Evolutionary conservation across 345 rosid species (phyloP).

Genomic region (Citrus sp.): DNA sequence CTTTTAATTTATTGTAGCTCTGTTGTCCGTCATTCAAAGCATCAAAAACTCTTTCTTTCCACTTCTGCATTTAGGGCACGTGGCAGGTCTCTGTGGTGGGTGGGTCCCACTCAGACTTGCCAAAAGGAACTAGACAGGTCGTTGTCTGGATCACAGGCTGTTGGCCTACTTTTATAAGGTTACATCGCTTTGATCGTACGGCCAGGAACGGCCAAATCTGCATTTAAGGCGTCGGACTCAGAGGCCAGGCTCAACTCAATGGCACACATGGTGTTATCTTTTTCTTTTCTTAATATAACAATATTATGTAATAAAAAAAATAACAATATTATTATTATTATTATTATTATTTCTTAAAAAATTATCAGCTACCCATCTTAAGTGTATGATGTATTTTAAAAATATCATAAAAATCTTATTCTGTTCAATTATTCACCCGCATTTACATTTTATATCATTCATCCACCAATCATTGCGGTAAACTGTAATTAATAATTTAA

Average conservation of each 20-base stretch:
- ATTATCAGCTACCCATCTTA: no score
- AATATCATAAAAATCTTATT: no score
- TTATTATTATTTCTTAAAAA: no score
- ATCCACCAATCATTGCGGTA: no score
- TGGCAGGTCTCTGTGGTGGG: constrained; percentile 27
- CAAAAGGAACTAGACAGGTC: constrained; percentile 45
- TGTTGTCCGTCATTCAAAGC: background rate
- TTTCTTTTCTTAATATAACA: no score
- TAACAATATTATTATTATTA: no score
- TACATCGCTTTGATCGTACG: constrained; percentile 28
- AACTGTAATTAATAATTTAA: no score
- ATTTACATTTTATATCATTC: no score
- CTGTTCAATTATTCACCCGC: no score
- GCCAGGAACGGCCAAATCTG: constrained; percentile 13
- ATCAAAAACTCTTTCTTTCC: background rate
- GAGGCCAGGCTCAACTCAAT: background rate
- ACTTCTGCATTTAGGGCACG: constrained; percentile 16
- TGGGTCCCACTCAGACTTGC: constrained; percentile 36
- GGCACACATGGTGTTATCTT: no score
- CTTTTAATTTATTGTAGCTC: background rate
- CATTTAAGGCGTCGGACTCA: constrained; percentile 1
- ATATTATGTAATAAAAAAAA: no score
- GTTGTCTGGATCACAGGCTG: constrained; percentile 35
- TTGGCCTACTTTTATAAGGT: constrained; percentile 21
- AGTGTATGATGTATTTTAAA: no score